Evolutionary conservation across 202 grass and related monocot species (phyloP).

Genomic region (Schoenoplectus triqueter): DNA sequence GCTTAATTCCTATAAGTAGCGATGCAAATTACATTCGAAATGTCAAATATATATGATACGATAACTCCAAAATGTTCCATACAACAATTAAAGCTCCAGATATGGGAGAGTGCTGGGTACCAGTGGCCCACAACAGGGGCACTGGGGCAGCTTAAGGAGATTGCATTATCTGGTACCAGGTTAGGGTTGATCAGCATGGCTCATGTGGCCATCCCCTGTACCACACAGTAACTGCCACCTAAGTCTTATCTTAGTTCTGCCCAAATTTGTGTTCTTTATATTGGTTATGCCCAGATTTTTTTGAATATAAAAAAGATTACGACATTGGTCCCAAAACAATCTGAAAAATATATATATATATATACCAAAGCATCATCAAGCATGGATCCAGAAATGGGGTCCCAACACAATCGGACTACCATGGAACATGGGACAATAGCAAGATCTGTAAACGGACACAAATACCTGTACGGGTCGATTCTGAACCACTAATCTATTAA

Average conservation of each 20-base stretch:
- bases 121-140: background rate
- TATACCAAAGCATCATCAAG: background rate
- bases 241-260: background rate
- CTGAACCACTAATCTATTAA: background rate
- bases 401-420: constrained; percentile 26
- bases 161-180: background rate
- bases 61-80: background rate
- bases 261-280: constrained; percentile 1
- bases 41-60: background rate
- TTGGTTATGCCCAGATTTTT: constrained; percentile 1
- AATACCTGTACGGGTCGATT: background rate
- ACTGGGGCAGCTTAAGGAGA: background rate
- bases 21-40: background rate
- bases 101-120: background rate
- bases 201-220: background rate
- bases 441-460: constrained; percentile 19
- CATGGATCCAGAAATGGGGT: constrained; percentile 29
- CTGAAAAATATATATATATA: too few relatives aligned
- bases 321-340: background rate
- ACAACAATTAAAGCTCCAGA: background rate
- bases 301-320: background rate
- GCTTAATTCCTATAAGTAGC: background rate
- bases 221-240: background rate
- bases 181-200: background rate
- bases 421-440: constrained; percentile 13